These are phyloP conservation scores for Trifolium pratense DNA, from an alignment of 306 rosid genomes.

Conservation along the genomic window DNA sequence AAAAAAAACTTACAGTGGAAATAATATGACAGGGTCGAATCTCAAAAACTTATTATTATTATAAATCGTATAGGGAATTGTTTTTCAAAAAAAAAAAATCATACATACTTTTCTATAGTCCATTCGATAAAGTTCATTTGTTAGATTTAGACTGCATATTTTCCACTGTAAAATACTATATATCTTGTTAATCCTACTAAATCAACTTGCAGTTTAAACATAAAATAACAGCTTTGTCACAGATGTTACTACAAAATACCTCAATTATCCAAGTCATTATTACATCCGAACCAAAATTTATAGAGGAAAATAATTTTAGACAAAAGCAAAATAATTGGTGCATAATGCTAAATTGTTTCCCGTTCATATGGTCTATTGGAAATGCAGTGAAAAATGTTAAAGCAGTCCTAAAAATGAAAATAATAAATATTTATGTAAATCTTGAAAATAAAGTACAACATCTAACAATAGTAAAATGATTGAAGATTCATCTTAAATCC, in stretches of 20 bases:
- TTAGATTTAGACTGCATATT: neutral
- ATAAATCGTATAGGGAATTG: neutral
- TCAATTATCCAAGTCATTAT: neutral
- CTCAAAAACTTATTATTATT: neutral
- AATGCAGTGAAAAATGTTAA: conserved; percentile 2
- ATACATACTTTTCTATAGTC: neutral
- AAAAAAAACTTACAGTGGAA: neutral
- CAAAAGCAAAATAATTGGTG: no score
- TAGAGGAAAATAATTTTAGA: neutral
- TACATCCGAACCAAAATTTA: conserved; percentile 3
- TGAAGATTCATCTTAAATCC: neutral
- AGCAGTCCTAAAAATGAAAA: neutral
- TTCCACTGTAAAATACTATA: neutral
- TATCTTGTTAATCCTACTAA: neutral
- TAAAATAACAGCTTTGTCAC: neutral
- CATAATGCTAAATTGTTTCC: neutral
- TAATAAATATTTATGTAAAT: neutral
- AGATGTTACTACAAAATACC: neutral
- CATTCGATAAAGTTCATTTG: neutral
- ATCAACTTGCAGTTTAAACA: neutral
- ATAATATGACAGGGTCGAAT: neutral
- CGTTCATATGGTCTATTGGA: neutral
- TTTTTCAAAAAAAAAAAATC: no score
- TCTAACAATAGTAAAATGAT: neutral
- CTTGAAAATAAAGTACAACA: neutral